Conservation (phyloP, 2,329 filamentous ascomycete genomes). For the Neofusicoccum umdonicola region DNA sequence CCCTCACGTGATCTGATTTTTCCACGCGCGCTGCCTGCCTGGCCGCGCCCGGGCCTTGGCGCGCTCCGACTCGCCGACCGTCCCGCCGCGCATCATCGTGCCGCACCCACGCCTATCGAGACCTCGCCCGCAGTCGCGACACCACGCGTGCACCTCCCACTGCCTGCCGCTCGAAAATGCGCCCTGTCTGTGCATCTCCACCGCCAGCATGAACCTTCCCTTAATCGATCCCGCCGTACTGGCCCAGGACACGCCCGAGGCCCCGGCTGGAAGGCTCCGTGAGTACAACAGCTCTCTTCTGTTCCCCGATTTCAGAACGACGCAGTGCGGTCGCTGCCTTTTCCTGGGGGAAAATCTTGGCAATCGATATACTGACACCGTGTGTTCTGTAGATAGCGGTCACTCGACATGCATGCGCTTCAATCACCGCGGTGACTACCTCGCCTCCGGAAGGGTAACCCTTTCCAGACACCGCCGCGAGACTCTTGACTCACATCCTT, state of each 20-base stretch:
- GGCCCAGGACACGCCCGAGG: slow-evolving; percentile 83
- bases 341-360: slow-evolving; percentile 45
- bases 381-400: slow-evolving; percentile 50
- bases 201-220: slow-evolving; percentile 63
- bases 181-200: neutral
- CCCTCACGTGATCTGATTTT: neutral
- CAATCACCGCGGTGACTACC: slow-evolving; percentile 89
- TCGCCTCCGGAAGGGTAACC: slow-evolving; percentile 81
- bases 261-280: slow-evolving; percentile 84
- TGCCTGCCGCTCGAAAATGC: neutral
- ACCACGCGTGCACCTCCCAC: neutral
- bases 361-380: slow-evolving; percentile 22
- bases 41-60: neutral
- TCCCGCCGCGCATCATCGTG: neutral
- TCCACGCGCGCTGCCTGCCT: neutral
- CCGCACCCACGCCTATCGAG: neutral
- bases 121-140: neutral
- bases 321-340: slow-evolving; percentile 24
- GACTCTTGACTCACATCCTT: slow-evolving; percentile 20
- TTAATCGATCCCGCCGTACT: slow-evolving; percentile 70
- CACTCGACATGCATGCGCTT: slow-evolving; percentile 73
- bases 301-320: slow-evolving; percentile 49
- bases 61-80: slow-evolving; percentile 10
- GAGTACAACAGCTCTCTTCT: slow-evolving; percentile 35
- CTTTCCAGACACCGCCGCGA: slow-evolving; percentile 13